Conservation (phyloP, 2,329 filamentous ascomycete genomes). For the Rachicladosporium sp. region DNA sequence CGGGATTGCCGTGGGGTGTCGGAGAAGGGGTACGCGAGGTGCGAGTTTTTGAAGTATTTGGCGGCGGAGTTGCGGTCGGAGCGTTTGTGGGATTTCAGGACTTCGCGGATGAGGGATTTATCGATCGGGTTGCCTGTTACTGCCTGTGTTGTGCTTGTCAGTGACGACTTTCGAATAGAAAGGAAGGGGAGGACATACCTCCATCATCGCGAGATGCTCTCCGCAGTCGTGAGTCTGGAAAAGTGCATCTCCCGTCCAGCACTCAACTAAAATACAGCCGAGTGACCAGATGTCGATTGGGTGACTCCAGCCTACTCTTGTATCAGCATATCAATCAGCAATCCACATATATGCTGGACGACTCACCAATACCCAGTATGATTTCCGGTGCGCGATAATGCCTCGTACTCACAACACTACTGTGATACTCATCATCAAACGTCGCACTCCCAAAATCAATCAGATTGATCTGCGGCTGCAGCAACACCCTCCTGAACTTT, state of each 20-base stretch:
- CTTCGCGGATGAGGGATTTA: slow-evolving; percentile 21
- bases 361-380: slow-evolving; percentile 46
- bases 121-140: slow-evolving; percentile 21
- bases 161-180: neutral
- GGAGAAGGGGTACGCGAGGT: slow-evolving; percentile 50
- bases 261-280: slow-evolving; percentile 55
- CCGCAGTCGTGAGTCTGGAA: slow-evolving; percentile 59
- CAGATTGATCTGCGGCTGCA: slow-evolving; percentile 53
- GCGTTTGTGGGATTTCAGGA: slow-evolving; percentile 16
- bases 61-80: slow-evolving; percentile 18
- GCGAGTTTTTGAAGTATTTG: slow-evolving; percentile 28
- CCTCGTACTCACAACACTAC: slow-evolving; percentile 53
- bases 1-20: slow-evolving; percentile 51
- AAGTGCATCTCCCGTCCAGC: slow-evolving; percentile 55
- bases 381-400: slow-evolving; percentile 58
- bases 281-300: slow-evolving; percentile 60
- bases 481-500: slow-evolving; percentile 49
- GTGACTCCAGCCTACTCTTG: slow-evolving; percentile 44
- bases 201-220: slow-evolving; percentile 59
- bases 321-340: no score
- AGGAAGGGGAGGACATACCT: slow-evolving; percentile 24
- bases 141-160: slow-evolving; percentile 10
- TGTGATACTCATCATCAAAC: slow-evolving; percentile 58
- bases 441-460: slow-evolving; percentile 59
- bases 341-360: no score